These are phyloP conservation scores for Brassica incana DNA, from an alignment of 345 rosid genomes.

Conservation along the genomic window DNA sequence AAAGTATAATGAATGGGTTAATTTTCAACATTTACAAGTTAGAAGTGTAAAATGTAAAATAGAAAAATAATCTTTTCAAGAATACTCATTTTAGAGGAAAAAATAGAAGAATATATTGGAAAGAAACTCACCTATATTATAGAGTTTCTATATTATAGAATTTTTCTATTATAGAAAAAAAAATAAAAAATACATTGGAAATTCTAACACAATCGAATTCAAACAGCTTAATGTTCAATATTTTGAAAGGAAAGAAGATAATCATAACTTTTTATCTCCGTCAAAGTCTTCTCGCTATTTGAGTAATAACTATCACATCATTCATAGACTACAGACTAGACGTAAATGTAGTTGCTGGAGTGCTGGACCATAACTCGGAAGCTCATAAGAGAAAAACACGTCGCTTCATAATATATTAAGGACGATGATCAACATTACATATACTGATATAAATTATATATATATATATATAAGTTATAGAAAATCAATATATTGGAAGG, in stretches of 20 bases:
- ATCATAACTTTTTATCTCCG: background rate
- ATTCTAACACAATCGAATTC: background rate
- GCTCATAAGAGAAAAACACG: slow-evolving; percentile 7
- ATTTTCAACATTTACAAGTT: background rate
- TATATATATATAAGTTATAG: slow-evolving; percentile 1
- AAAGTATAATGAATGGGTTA: background rate
- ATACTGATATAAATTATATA: background rate
- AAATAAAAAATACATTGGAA: too few species aligned
- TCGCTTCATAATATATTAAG: slow-evolving; percentile 31
- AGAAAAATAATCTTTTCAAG: too few species aligned
- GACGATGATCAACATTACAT: slow-evolving; percentile 22
- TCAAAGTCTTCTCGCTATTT: background rate
- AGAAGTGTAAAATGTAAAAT: too few species aligned
- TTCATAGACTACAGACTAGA: background rate
- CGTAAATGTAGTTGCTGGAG: background rate
- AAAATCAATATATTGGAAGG: slow-evolving; percentile 16
- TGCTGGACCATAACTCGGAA: background rate
- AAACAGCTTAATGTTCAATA: background rate
- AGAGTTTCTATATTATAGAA: too few species aligned
- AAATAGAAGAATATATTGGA: too few species aligned
- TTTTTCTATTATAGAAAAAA: too few species aligned
- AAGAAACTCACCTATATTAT: too few species aligned
- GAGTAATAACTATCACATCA: background rate
- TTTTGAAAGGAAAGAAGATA: slow-evolving; percentile 1
- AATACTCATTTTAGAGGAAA: too few species aligned